Evolutionary conservation across 164 flowering plant species (phyloP).

Genomic region (Tinospora cordifolia): DNA sequence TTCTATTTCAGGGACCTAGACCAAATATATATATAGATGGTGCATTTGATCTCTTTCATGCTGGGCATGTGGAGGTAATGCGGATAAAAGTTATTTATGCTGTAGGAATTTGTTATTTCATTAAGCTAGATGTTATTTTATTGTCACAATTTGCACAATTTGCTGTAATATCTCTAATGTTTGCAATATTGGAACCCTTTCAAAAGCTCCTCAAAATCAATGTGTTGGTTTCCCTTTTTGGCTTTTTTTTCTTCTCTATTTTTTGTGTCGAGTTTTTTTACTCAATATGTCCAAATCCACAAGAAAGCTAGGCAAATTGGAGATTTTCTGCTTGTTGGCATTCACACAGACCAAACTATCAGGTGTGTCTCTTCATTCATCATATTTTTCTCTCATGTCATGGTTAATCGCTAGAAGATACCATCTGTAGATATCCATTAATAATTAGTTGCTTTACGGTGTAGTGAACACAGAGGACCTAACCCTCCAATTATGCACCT

Average conservation of each 20-base stretch:
- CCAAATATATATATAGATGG: constrained; percentile 87
- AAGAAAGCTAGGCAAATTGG: constrained; percentile 63
- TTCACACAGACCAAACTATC: constrained; percentile 54
- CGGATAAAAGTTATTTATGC: neutral
- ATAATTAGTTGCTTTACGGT: constrained; percentile 8
- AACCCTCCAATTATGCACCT: constrained; percentile 66
- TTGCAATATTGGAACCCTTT: neutral
- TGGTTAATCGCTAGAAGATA: neutral
- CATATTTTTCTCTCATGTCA: neutral
- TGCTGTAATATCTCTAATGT: neutral
- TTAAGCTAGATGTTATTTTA: neutral
- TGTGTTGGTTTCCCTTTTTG: neutral
- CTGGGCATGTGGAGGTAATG: constrained; percentile 84
- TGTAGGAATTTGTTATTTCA: too few relatives aligned
- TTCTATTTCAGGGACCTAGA: constrained; percentile 55
- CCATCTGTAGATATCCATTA: neutral
- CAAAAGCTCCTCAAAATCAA: neutral
- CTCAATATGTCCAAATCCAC: constrained; percentile 40
- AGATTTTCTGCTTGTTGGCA: constrained; percentile 74
- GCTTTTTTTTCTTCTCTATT: too few relatives aligned
- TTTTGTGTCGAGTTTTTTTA: constrained; percentile 5
- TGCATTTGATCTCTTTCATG: constrained; percentile 87
- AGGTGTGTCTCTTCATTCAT: constrained; percentile 30
- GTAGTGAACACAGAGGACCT: constrained; percentile 59
- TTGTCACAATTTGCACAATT: neutral